Conservation (phyloP, 495 filamentous ascomycete genomes). For the Lasiosphaeria hispida region DNA sequence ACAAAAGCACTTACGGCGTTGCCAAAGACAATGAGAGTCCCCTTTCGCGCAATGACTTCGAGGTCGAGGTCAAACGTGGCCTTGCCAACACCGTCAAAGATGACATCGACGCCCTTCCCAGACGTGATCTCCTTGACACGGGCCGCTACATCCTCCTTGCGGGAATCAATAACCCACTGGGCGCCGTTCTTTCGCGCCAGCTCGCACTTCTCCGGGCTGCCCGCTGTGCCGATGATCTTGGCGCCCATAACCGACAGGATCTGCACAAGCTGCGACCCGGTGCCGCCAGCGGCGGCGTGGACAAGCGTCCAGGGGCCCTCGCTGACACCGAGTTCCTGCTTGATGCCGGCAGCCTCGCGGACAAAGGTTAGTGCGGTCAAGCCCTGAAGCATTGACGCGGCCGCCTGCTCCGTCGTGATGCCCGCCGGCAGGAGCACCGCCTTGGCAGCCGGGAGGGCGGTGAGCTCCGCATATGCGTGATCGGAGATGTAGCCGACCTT, state of each 20-base stretch:
- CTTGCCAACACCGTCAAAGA: conserved; percentile 90
- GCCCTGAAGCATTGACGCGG: conserved; percentile 74
- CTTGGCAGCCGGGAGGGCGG: conserved; percentile 55
- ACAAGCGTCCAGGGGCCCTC: conserved; percentile 79
- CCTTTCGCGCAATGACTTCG: conserved; percentile 75
- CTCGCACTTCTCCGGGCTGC: conserved; percentile 67
- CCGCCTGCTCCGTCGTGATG: conserved; percentile 60
- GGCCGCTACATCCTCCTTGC: conserved; percentile 61
- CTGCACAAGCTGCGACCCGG: conserved; percentile 76
- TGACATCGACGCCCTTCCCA: conserved; percentile 68
- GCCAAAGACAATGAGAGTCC: conserved; percentile 80
- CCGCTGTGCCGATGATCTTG: conserved; percentile 79
- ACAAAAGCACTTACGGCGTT: conserved; percentile 60
- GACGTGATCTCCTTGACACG: conserved; percentile 68
- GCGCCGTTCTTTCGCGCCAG: conserved; percentile 68
- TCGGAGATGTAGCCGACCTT: conserved; percentile 63
- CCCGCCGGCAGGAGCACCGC: conserved; percentile 63
- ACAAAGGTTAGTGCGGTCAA: conserved; percentile 82
- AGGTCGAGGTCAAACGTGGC: conserved; percentile 82
- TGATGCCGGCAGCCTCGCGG: conserved; percentile 71
- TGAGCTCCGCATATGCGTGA: conserved; percentile 72
- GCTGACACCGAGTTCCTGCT: conserved; percentile 35
- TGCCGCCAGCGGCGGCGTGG: conserved; percentile 88
- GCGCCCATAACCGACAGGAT: conserved; percentile 72
- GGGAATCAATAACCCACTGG: conserved; percentile 70